Conservation (phyloP, 805 yeast species). For the Ogataea degrootiae region DNA sequence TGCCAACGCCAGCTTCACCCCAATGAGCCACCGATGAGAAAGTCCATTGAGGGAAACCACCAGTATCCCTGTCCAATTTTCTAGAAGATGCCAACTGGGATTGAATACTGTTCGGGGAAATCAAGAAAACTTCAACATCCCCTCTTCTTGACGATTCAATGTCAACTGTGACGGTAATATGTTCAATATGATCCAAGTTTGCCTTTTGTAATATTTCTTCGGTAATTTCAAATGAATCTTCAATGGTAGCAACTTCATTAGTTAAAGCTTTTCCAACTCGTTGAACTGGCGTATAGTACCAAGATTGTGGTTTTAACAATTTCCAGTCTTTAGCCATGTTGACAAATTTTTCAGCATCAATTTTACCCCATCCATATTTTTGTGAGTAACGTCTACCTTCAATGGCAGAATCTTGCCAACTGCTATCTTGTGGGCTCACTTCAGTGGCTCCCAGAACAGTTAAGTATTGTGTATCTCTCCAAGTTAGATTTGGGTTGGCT, state of each 20-base stretch:
- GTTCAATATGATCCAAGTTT: constrained; percentile 75
- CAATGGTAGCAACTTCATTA: constrained; percentile 19
- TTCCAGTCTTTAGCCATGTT: constrained; percentile 72
- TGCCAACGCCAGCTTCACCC: constrained; percentile 81
- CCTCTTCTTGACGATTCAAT: constrained; percentile 68
- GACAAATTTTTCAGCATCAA: constrained; percentile 77
- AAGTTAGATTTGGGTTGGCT: constrained; percentile 81
- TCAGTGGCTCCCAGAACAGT: constrained; percentile 67
- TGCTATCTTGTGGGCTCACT: constrained; percentile 60
- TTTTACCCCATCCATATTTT: constrained; percentile 85
- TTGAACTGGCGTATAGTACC: constrained; percentile 52
- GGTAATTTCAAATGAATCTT: constrained; percentile 41
- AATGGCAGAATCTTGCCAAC: constrained; percentile 69
- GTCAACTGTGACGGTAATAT: constrained; percentile 76
- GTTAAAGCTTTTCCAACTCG: constrained; percentile 28
- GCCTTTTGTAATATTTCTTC: constrained; percentile 44
- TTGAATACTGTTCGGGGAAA: constrained; percentile 69
- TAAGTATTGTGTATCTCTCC: constrained; percentile 94
- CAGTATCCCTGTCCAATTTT: constrained; percentile 45
- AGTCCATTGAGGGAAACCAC: constrained; percentile 78
- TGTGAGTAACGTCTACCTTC: constrained; percentile 69
- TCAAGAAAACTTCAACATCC: constrained; percentile 53
- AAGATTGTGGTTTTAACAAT: constrained; percentile 82
- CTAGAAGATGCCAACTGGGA: constrained; percentile 74
- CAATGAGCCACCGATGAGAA: constrained; percentile 98